Base-by-base conservation (phyloP, 306 rosid genomes). In the Sophora flavescens region DNA sequence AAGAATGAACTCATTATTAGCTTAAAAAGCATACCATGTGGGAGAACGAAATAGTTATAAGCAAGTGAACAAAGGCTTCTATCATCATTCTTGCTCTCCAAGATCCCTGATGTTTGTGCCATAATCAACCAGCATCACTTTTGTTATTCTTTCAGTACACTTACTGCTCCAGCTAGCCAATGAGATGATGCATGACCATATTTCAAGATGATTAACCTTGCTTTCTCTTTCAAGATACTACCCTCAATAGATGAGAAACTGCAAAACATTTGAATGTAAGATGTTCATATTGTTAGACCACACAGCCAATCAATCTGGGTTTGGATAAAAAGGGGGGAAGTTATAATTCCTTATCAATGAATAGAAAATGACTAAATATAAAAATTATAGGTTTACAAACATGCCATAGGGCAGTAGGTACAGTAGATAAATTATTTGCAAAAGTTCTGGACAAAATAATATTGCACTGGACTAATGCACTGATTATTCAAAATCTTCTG, bases 181-280 rank as follows among this genome's bases (percentile, higher is more conserved):
- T 45, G 59, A 60, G 48, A 74, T 30, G 14, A 61, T 74, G 76
- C 54, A 74, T 47, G 68, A 28, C 30, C 42, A 72, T 56, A 58
- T 60, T 15, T 33, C 61, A 74, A 74, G 70, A 6, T 35, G 35
- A 75, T 53, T 44, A 50, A 38, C 53, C 63, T 18, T 50, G 39
- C 28, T 7, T 63, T 51, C 64, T 51, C 42, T 50, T 33, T 75
- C 14, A 36, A 13, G 32, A 63, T 22, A 48, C n/a, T 75, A 63
- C 80, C 56, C 15, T 63, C 26, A 63, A 75, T 51, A 51, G 54
- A 75, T 38, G 64, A 38, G 32, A 63, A 8, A 51, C 15, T 0
- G 30, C 38, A 47, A 59, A 59, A 38, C 18, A 36, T 22, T 63
- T 51, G 72, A 14, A 63, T 22, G 26, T 35, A 50, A 33, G 71